Conservation (phyloP, 2,329 filamentous ascomycete species). For the Fusarium staphyleae region DNA sequence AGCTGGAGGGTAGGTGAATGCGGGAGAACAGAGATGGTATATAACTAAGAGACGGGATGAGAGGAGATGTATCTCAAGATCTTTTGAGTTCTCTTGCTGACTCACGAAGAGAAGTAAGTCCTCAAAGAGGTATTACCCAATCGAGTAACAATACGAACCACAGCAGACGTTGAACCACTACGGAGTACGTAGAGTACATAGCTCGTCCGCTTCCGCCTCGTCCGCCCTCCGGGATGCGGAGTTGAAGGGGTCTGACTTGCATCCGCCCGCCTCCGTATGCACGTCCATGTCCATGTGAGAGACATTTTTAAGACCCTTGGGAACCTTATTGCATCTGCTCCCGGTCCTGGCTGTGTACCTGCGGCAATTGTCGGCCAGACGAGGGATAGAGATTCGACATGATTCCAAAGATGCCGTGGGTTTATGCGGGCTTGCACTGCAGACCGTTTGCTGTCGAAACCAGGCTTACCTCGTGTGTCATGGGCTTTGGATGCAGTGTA, state of each 20-base stretch:
- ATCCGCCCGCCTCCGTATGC: conserved; percentile 13
- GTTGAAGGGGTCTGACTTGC: conserved; percentile 7
- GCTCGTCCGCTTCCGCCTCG: conserved; percentile 2
- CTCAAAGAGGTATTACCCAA: conserved; percentile 14
- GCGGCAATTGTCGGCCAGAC: not conserved
- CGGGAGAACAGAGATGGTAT: not conserved
- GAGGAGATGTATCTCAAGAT: not conserved
- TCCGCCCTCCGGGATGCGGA: conserved; percentile 23
- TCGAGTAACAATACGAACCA: conserved; percentile 18
- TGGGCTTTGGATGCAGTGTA: no score
- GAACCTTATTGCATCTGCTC: not conserved
- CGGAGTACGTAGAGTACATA: not conserved
- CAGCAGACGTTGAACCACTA: not conserved
- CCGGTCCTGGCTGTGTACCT: no score
- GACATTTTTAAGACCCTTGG: not conserved
- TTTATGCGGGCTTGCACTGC: not conserved
- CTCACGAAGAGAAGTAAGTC: conserved; percentile 14
- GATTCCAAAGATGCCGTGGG: not conserved
- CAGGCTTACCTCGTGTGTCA: no score
- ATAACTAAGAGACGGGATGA: not conserved
- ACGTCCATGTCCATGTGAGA: not conserved
- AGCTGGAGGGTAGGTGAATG: not conserved
- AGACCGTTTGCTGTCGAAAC: not conserved
- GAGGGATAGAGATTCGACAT: not conserved
- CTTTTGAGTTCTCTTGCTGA: conserved; percentile 23